phyloP scores from a whole-genome alignment of 1,284 basidiomycete genomes.

The Leucoagaricus sp. region DNA sequence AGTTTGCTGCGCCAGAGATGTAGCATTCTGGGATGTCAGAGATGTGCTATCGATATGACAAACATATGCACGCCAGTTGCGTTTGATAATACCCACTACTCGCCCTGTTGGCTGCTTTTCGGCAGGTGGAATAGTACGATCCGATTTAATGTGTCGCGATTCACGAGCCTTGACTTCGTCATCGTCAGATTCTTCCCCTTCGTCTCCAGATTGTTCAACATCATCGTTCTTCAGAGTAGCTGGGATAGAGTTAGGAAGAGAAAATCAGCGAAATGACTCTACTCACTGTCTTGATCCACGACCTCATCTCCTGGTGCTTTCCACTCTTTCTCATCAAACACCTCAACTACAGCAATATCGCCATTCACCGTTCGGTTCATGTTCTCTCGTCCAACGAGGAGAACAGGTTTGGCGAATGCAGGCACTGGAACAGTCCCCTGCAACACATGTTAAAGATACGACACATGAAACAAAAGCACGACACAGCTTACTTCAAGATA shows the following conservation, averaged over 20 bases:
- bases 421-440: conserved; percentile 84
- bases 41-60: conserved; percentile 94
- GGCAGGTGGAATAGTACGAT: conserved; percentile 36
- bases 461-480: background rate
- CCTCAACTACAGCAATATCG: conserved; percentile 90
- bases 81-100: conserved; percentile 90
- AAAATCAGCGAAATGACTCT: conserved; percentile 10
- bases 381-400: conserved; percentile 87
- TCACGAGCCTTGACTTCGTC: conserved; percentile 54
- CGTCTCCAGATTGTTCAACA: conserved; percentile 70
- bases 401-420: conserved; percentile 75
- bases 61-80: conserved; percentile 97
- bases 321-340: conserved; percentile 91
- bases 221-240: conserved; percentile 90
- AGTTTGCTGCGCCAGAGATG: conserved; percentile 86
- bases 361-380: conserved; percentile 97
- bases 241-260: conserved; percentile 28
- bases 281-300: conserved; percentile 85
- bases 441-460: background rate
- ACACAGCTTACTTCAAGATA: conserved; percentile 60
- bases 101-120: conserved; percentile 89
- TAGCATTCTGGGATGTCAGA: conserved; percentile 76
- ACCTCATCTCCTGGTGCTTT: conserved; percentile 92
- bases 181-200: conserved; percentile 47
- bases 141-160: conserved; percentile 43